phyloP scores from a whole-genome alignment of 2,329 filamentous ascomycete species.

The Lachnellula hyalina region DNA sequence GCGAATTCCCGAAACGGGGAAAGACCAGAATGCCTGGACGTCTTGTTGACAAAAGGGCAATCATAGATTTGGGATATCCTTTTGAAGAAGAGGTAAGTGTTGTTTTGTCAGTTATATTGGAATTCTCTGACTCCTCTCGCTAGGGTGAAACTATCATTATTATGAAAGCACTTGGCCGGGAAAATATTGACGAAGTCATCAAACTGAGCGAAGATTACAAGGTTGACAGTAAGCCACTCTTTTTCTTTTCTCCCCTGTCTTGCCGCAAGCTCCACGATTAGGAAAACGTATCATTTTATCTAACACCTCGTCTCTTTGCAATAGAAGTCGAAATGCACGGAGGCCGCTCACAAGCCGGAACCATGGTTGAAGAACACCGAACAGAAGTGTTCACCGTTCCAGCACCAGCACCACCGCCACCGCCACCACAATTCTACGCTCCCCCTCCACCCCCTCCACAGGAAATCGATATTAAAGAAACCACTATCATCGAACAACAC shows the following conservation, averaged over 20 bases:
- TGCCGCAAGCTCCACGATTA: conserved; percentile 11
- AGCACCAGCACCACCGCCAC: conserved; percentile 20
- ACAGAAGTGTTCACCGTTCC: conserved; percentile 37
- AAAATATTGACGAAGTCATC: conserved; percentile 88
- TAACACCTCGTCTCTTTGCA: conserved; percentile 23
- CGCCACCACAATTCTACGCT: conserved; percentile 11
- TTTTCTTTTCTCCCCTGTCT: conserved; percentile 4
- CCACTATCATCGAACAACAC: conserved; percentile 35
- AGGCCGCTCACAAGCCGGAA: conserved; percentile 43
- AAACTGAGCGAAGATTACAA: conserved; percentile 74
- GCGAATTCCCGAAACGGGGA: conserved; percentile 72
- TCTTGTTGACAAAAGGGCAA: conserved; percentile 72
- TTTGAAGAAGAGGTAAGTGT: conserved; percentile 73
- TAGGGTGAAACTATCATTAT: conserved; percentile 78
- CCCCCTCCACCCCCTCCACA: conserved; percentile 21
- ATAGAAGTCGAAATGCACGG: conserved; percentile 31
- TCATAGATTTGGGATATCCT: conserved; percentile 80
- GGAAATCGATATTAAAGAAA: conserved; percentile 40
- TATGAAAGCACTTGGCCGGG: conserved; percentile 76
- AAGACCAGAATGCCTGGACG: conserved; percentile 83
- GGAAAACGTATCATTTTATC: conserved; percentile 14
- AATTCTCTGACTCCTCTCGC: conserved; percentile 32
- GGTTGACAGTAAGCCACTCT: conserved; percentile 41
- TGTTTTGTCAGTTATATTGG: background rate
- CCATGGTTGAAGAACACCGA: conserved; percentile 44